A percentile compares a stretch with the other conserved stretches of the same genome.
phyloP scores from a whole-genome alignment of 768 basidiomycete genomes.

The Daedaleopsis nitida region DNA sequence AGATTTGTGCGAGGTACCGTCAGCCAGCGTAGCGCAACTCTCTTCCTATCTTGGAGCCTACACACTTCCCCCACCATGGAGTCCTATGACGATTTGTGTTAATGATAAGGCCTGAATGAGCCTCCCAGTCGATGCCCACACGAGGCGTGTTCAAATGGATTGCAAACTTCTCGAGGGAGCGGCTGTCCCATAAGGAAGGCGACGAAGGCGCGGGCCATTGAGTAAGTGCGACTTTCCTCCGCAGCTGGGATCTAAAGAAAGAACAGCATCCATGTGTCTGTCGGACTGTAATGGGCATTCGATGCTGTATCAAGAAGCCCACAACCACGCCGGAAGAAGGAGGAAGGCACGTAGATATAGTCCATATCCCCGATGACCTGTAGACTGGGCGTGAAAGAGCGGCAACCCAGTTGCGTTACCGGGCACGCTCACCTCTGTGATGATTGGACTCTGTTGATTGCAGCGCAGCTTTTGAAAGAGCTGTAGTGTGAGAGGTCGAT shows the following conservation, averaged over 20 bases:
- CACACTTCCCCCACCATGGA: neutral
- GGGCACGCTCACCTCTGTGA: no score
- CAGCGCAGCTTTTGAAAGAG: no score
- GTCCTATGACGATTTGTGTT: neutral
- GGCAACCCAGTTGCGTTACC: no score
- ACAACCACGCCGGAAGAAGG: neutral
- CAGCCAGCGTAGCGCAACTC: neutral
- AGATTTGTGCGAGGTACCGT: neutral
- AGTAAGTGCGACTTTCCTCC: neutral
- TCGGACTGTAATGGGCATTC: neutral
- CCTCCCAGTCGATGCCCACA: neutral
- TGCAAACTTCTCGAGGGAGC: neutral
- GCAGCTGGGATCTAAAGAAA: neutral
- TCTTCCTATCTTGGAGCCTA: neutral
- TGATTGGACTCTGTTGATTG: no score
- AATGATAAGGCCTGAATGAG: neutral
- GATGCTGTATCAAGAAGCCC: neutral
- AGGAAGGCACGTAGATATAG: no score
- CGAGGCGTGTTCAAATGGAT: neutral
- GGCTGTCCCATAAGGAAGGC: neutral
- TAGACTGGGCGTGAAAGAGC: no score
- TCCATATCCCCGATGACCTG: no score
- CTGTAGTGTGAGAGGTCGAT: no score
- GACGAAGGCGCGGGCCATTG: neutral
- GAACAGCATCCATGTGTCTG: neutral